A percentile compares a stretch with the other conserved stretches of the same genome.
Conservation (phyloP, 352 stramenopile genomes). For the Thraustochytrium sp. region DNA sequence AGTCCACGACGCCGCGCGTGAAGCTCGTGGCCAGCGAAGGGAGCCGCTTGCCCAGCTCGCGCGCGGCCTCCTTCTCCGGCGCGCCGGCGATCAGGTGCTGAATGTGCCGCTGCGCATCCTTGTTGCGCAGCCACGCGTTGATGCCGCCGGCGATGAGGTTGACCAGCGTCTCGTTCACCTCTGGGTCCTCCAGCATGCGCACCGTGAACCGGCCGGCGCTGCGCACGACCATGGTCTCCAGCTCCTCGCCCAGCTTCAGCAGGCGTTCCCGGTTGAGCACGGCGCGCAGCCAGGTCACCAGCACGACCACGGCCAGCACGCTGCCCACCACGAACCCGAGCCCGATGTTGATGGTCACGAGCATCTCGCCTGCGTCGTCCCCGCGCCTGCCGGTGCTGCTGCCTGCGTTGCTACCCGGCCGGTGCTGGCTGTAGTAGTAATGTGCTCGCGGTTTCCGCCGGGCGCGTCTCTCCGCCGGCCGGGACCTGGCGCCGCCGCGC, state of each 20-base stretch:
- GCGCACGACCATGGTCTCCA: slow-evolving; percentile 2
- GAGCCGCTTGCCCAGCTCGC: neutral
- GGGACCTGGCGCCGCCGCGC: too few species aligned
- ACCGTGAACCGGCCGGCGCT: neutral
- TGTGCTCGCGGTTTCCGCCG: neutral
- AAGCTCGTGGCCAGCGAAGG: neutral
- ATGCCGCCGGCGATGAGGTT: slow-evolving; percentile 36
- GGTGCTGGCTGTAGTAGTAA: neutral
- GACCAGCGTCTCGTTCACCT: slow-evolving; percentile 12
- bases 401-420: neutral
- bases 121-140: slow-evolving; percentile 27
- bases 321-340: neutral
- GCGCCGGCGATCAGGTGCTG: neutral
- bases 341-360: slow-evolving; percentile 31
- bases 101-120: slow-evolving; percentile 3
- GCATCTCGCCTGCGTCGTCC: neutral
- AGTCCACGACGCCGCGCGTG: neutral
- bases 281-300: neutral
- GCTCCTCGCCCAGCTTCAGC: neutral
- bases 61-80: neutral
- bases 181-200: neutral
- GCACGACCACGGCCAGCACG: neutral
- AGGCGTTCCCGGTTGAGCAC: neutral
- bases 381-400: too few species aligned
- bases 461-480: too few species aligned